Conservation (phyloP, 164 flowering plant species). For the Umbellularia californica region DNA sequence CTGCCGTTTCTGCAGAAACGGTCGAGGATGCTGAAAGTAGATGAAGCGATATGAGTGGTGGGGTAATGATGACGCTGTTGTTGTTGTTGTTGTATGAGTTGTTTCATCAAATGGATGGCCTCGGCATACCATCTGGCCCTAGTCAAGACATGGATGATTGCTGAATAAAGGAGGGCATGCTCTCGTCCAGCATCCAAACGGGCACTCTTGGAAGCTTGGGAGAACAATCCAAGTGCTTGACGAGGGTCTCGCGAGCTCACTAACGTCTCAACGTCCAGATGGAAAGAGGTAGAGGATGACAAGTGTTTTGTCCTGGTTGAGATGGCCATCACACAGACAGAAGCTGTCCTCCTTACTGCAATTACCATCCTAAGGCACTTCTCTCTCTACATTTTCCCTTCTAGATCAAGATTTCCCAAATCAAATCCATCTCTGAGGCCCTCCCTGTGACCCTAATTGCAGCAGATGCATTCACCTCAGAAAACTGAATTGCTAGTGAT, state of each 20-base stretch:
- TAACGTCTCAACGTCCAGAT: background rate
- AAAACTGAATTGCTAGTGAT: too few relatives aligned
- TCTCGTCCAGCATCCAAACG: background rate
- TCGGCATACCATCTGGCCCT: conserved; percentile 28
- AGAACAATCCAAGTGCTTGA: background rate
- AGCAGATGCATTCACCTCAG: too few relatives aligned
- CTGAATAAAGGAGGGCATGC: conserved; percentile 31
- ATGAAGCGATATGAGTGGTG: conserved; percentile 23
- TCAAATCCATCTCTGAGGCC: too few relatives aligned
- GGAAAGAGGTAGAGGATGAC: background rate
- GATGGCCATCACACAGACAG: background rate
- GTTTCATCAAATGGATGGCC: conserved; percentile 57
- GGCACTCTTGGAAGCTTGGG: background rate
- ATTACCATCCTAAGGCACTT: too few relatives aligned
- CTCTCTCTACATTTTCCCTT: too few relatives aligned
- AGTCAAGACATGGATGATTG: conserved; percentile 42
- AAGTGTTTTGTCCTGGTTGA: background rate
- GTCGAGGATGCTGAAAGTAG: conserved; percentile 33
- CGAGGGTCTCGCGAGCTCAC: background rate
- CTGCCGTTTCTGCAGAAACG: conserved; percentile 22
- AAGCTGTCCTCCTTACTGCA: too few relatives aligned
- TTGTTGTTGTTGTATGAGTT: conserved; percentile 39
- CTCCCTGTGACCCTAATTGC: too few relatives aligned
- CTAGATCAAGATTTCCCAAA: too few relatives aligned
- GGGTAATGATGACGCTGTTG: conserved; percentile 15